Percentiles rank a stretch among this genome's conserved stretches.
Conservation (phyloP, 495 filamentous ascomycete species). For the Penicillium flavigenum region DNA sequence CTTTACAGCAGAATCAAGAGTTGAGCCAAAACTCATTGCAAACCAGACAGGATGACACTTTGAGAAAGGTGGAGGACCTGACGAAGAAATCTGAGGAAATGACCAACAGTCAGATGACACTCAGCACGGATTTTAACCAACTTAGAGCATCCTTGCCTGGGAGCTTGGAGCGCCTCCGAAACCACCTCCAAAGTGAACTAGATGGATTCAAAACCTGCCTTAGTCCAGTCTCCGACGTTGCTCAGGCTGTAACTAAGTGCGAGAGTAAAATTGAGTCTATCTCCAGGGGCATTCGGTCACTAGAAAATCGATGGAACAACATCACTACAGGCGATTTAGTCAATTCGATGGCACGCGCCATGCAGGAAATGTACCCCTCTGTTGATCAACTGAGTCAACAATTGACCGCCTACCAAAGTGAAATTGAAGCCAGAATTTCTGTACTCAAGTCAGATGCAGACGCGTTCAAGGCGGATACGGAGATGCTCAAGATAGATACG, state of each 20-base stretch:
- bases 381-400: conserved; percentile 7
- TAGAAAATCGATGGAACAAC: conserved; percentile 40
- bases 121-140: neutral
- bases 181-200: neutral
- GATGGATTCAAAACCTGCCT: neutral
- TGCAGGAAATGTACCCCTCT: conserved; percentile 41
- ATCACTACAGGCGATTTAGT: conserved; percentile 36
- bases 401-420: neutral
- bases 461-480: neutral
- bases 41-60: neutral
- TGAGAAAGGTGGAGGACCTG: neutral
- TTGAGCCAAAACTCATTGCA: neutral
- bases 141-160: neutral
- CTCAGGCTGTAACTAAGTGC: neutral
- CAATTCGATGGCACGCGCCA: conserved; percentile 34
- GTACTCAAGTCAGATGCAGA: neutral
- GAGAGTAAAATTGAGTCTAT: conserved; percentile 15
- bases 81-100: neutral
- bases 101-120: neutral
- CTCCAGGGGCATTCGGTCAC: conserved; percentile 32
- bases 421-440: conserved; percentile 6
- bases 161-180: neutral
- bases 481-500: neutral
- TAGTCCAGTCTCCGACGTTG: neutral
- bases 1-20: neutral